phyloP scores from a whole-genome alignment of 176 grass and related monocot species.

The Ensete ventricosum region DNA sequence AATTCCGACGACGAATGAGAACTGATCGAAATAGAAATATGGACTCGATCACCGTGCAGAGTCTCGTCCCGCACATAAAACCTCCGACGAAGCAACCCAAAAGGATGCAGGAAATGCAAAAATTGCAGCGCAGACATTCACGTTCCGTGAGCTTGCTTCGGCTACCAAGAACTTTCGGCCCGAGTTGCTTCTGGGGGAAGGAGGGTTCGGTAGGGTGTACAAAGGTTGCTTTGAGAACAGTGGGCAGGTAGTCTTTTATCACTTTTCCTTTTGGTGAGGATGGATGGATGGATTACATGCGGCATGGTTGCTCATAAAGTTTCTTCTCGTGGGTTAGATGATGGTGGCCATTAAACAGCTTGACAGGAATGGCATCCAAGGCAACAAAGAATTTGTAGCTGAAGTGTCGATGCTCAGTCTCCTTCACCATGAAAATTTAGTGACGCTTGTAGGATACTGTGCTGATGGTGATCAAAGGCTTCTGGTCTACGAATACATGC shows the following conservation, averaged over 20 bases:
- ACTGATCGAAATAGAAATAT: neutral
- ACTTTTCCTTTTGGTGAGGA: too few species aligned
- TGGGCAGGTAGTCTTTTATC: neutral
- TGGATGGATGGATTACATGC: too few species aligned
- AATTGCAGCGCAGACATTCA: neutral
- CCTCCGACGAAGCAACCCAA: neutral
- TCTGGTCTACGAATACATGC: neutral
- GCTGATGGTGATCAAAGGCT: conserved; percentile 3
- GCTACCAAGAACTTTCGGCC: neutral
- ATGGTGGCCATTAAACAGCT: neutral
- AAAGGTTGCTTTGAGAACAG: neutral
- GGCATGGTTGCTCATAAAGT: neutral
- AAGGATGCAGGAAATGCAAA: neutral
- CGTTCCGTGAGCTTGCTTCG: neutral
- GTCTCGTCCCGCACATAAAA: neutral
- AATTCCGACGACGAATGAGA: neutral
- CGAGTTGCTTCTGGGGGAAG: neutral
- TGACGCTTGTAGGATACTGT: neutral
- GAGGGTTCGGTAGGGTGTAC: neutral
- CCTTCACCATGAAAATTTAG: neutral
- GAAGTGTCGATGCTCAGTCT: neutral
- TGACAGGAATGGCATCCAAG: neutral
- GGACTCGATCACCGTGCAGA: neutral
- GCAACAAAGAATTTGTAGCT: neutral
- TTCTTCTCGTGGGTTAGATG: neutral